Conservation (phyloP, 2,329 filamentous ascomycete genomes). For the Helotiales sp. region DNA sequence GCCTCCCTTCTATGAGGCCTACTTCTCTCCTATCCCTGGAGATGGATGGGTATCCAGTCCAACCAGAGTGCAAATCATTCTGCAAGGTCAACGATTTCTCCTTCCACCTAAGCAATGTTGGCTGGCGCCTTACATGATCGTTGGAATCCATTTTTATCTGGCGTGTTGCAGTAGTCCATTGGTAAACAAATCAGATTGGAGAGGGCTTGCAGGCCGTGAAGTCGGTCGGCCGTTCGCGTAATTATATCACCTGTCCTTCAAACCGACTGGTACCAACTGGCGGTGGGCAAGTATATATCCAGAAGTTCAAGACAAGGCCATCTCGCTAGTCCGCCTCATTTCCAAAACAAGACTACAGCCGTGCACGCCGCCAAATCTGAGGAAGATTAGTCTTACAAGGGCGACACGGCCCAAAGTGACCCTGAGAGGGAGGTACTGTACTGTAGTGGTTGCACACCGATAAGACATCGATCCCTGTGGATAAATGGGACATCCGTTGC, state of each 20-base stretch:
- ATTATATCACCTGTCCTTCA: neutral
- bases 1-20: neutral
- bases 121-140: neutral
- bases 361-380: neutral
- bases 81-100: neutral
- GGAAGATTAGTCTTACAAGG: neutral
- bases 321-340: slow-evolving; percentile 1
- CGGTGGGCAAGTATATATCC: neutral
- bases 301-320: neutral
- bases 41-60: neutral
- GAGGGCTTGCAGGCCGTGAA: no score
- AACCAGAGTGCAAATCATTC: neutral
- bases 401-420: neutral
- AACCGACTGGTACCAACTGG: neutral
- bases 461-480: neutral
- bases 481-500: neutral
- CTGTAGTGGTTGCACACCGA: neutral
- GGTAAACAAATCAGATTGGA: neutral
- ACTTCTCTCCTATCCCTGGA: neutral
- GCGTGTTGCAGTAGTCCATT: neutral
- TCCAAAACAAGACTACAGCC: neutral
- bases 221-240: no score
- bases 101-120: neutral
- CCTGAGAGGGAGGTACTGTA: neutral
- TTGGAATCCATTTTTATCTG: neutral